Percentiles rank a stretch among this genome's conserved stretches.
phyloP scores from a whole-genome alignment of 2,329 filamentous ascomycete genomes.

The Exophiala spinifera region DNA sequence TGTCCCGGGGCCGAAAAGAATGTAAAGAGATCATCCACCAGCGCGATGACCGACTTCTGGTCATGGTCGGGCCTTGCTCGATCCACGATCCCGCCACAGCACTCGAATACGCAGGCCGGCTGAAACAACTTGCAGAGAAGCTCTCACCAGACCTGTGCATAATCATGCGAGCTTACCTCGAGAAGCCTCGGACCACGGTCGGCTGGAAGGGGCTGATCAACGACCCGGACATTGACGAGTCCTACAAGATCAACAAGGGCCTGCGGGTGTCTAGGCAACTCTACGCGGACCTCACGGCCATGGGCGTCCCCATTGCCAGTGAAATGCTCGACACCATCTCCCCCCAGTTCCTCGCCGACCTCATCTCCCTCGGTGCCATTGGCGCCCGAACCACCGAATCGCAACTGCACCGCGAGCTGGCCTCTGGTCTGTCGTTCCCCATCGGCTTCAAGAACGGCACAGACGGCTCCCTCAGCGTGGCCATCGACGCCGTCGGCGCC shows the following conservation, averaged over 20 bases:
- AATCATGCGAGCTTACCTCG: constrained; percentile 96
- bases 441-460: constrained; percentile 99
- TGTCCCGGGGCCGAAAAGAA: constrained; percentile 59
- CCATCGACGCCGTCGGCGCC: constrained; percentile 92
- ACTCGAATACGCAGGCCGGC: constrained; percentile 84
- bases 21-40: constrained; percentile 61
- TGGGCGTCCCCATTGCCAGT: constrained; percentile 92
- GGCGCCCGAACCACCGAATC: constrained; percentile 96
- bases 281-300: constrained; percentile 85
- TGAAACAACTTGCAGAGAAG: constrained; percentile 79
- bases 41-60: constrained; percentile 60
- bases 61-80: constrained; percentile 92
- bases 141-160: constrained; percentile 86
- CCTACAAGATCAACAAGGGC: constrained; percentile 99
- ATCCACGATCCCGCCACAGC: constrained; percentile 93
- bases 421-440: constrained; percentile 90
- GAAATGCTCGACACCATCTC: constrained; percentile 99
- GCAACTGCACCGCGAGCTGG: constrained; percentile 91
- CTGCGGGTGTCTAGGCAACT: constrained; percentile 80
- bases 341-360: constrained; percentile 90
- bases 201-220: constrained; percentile 99
- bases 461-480: constrained; percentile 82
- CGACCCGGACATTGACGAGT: constrained; percentile 96
- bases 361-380: constrained; percentile 86
- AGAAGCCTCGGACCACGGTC: constrained; percentile 96